These are phyloP conservation scores for Cladophialophora immunda DNA, from an alignment of 2,329 filamentous ascomycete species.

Conservation along the genomic window DNA sequence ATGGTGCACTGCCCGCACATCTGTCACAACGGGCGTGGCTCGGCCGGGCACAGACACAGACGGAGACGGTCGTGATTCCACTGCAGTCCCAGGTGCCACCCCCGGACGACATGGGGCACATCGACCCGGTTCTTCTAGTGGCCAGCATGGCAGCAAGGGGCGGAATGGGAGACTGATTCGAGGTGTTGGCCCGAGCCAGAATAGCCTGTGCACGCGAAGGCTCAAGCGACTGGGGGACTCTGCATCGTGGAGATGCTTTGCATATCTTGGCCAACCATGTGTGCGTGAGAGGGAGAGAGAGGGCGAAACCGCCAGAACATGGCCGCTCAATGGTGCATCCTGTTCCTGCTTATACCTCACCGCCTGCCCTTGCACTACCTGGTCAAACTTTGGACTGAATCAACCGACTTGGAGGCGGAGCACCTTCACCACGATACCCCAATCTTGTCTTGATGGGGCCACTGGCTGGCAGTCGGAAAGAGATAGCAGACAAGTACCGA, in stretches of 20 bases:
- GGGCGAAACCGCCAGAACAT: neutral
- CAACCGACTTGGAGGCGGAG: slow-evolving; percentile 11
- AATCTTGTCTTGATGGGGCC: slow-evolving; percentile 3
- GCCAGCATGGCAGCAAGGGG: neutral
- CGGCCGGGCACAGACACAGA: neutral
- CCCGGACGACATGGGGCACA: neutral
- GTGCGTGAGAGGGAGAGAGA: too few species aligned
- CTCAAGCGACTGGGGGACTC: neutral
- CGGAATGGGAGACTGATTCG: neutral
- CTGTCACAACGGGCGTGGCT: neutral
- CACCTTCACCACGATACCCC: neutral
- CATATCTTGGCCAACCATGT: slow-evolving; percentile 1
- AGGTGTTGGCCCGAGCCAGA: slow-evolving; percentile 1
- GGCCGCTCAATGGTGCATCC: neutral
- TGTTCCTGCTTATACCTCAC: slow-evolving; percentile 12
- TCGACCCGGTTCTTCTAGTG: neutral
- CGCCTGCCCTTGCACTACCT: slow-evolving; percentile 5
- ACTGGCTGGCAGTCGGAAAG: slow-evolving; percentile 1
- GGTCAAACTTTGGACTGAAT: neutral
- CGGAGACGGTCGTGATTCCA: neutral
- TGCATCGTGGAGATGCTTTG: neutral
- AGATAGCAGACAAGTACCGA: neutral
- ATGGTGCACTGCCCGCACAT: neutral
- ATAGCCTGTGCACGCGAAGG: neutral
- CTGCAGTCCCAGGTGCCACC: neutral